Conservation (phyloP, 257 asterid species). For the Solanum boliviense region DNA sequence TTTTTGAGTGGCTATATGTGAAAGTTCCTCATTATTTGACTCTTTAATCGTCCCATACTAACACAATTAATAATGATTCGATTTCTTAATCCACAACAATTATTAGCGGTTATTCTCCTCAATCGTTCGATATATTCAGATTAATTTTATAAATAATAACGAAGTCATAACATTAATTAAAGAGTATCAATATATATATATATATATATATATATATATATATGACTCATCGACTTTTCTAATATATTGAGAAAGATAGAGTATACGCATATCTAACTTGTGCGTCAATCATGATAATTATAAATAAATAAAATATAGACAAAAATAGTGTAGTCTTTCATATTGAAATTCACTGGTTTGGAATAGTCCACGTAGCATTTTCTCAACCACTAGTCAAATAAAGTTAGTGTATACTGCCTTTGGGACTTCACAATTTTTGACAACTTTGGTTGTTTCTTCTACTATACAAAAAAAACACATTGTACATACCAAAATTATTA, state of each 20-base stretch:
- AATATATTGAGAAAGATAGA: background rate
- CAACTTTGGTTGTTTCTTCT: background rate
- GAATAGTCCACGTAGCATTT: slow-evolving; percentile 21
- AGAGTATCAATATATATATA: too few species aligned
- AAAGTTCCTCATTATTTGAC: background rate
- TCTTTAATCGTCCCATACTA: background rate
- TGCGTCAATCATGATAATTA: background rate
- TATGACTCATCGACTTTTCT: background rate
- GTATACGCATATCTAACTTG: fast-evolving
- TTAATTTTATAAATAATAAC: background rate
- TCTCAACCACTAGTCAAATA: slow-evolving; percentile 12
- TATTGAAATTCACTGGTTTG: slow-evolving; percentile 2
- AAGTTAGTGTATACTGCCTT: background rate
- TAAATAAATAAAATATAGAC: background rate
- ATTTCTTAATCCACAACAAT: too few species aligned
- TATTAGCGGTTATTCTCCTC: too few species aligned
- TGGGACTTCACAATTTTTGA: background rate
- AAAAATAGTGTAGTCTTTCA: background rate
- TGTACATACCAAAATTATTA: background rate
- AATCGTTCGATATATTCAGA: background rate
- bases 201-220: too few species aligned
- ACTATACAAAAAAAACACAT: background rate
- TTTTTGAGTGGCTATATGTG: too few species aligned
- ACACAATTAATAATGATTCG: background rate
- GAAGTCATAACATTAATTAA: too few species aligned